Evolutionary conservation across 768 basidiomycete genomes (phyloP).

Genomic region (Panus rudis): DNA sequence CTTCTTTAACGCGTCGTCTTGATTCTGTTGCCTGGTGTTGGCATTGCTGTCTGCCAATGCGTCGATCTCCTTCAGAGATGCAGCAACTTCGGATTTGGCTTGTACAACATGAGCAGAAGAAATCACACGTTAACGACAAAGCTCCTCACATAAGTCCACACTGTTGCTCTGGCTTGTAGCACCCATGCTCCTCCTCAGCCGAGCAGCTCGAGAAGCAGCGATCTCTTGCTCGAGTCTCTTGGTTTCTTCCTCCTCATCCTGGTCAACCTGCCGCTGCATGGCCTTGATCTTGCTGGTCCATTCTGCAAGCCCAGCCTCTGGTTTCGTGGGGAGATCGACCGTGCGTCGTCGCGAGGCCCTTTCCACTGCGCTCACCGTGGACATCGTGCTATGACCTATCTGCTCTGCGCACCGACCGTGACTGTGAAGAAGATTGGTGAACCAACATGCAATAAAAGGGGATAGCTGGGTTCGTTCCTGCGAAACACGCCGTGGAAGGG

Average conservation of each 20-base stretch:
- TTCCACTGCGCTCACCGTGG: too few relatives aligned
- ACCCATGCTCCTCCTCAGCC: constrained; percentile 36
- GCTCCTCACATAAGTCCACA: constrained; percentile 41
- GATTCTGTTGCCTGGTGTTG: constrained; percentile 33
- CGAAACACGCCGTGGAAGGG: too few relatives aligned
- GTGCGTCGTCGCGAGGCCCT: constrained; percentile 18
- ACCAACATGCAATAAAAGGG: too few relatives aligned
- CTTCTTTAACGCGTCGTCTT: constrained; percentile 40
- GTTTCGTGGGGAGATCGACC: constrained; percentile 26
- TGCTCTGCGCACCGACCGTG: too few relatives aligned
- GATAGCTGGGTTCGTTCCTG: too few relatives aligned
- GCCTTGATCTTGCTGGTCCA: constrained; percentile 79
- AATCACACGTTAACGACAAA: not conserved
- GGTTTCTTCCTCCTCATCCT: constrained; percentile 74
- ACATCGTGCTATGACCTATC: too few relatives aligned
- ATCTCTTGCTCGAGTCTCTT: constrained; percentile 57
- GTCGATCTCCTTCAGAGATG: constrained; percentile 16
- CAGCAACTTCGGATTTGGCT: constrained; percentile 19
- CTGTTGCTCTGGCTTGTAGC: constrained; percentile 31
- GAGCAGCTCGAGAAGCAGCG: constrained; percentile 37
- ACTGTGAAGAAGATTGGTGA: too few relatives aligned
- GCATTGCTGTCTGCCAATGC: constrained; percentile 5
- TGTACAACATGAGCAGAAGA: not conserved
- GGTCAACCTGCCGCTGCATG: constrained; percentile 74
- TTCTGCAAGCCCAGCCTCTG: constrained; percentile 66